Evolutionary conservation across 768 basidiomycete species (phyloP), one percentile per base, ranked within the genome.

Genomic region (Russula ochroleuca): DNA sequence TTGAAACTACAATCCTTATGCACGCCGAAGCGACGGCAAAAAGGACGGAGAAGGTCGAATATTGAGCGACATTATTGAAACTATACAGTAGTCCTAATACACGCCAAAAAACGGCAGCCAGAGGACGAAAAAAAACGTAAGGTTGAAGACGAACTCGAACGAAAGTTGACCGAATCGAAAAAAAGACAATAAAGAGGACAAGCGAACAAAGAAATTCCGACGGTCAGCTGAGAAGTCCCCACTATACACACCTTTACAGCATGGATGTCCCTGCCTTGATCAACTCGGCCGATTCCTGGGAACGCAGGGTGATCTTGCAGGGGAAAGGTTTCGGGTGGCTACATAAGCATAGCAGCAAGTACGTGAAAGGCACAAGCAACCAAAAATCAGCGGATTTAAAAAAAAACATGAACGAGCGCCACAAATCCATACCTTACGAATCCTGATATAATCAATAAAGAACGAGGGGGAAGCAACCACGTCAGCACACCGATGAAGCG

Each of bases 241-340:
- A 13, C 38, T 15, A 37, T 9, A 13, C 38, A 25, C 5, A 49
- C 48, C 3, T 51, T 66, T 54, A 66, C 56, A 59, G 15, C 38
- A 40, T 1, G 8, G 48, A 49, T 4, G 65, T 63, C n/a, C 63
- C 65, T n/a, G 57, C 57, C 37, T 40, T 67, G 41, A 64, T 59
- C 35, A 67, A 57, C 33, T 67, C 65, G 17, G 40, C 40, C 2
- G 57, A 47, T 10, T 58, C 65, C 17, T 37, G 63, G n/a, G 63
- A 65, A 13, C 65, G 65, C 31, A 64, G 48, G 17, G 53, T 47
- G 57, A 67, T 31, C 19, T 63, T 63, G 15, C 58, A 59, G 23
- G 62, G 62, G 53, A 67, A 67, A 1, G 65, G 62, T 28, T 67
- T 67, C 23, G 65, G 65, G 35, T 67, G 65, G 41, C 65, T 67